Evolutionary conservation across 768 basidiomycete species (phyloP).

Genomic region (Serpula lacrymans): DNA sequence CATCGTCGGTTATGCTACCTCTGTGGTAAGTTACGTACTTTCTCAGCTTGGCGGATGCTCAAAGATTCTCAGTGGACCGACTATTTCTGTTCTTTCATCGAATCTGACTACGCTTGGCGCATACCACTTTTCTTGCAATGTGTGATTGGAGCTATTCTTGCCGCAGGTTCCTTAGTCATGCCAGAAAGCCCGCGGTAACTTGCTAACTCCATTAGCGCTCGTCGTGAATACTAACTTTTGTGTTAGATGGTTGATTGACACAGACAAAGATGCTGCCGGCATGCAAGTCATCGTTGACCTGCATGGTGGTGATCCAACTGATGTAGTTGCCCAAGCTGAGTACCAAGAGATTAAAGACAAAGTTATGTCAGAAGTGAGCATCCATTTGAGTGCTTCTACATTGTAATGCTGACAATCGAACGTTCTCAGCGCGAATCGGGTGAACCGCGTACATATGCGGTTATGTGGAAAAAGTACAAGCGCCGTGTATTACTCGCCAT

Average conservation of each 20-base stretch:
- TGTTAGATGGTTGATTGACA: slow-evolving; percentile 84
- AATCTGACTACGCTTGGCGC: slow-evolving; percentile 87
- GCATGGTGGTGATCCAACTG: slow-evolving; percentile 74
- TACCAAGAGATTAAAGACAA: slow-evolving; percentile 87
- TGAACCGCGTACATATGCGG: slow-evolving; percentile 69
- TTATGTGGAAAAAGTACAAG: slow-evolving; percentile 87
- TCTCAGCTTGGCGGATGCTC: neutral
- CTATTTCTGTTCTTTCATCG: slow-evolving; percentile 88
- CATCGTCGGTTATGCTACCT: slow-evolving; percentile 85
- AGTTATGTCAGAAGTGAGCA: slow-evolving; percentile 62
- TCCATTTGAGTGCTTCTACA: neutral
- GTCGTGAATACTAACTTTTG: slow-evolving; percentile 2
- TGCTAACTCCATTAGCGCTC: neutral
- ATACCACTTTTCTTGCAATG: slow-evolving; percentile 88
- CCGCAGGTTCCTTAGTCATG: slow-evolving; percentile 74
- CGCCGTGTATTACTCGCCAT: slow-evolving; percentile 88
- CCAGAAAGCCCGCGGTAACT: slow-evolving; percentile 85
- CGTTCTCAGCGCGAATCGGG: slow-evolving; percentile 64
- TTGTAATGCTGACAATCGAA: slow-evolving; percentile 2
- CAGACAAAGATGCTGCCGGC: slow-evolving; percentile 78
- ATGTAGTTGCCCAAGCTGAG: slow-evolving; percentile 72
- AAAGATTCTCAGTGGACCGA: slow-evolving; percentile 71
- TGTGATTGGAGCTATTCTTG: slow-evolving; percentile 78
- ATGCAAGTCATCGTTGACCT: slow-evolving; percentile 85
- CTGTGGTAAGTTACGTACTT: slow-evolving; percentile 59